Evolutionary conservation across 2,329 filamentous ascomycete species (phyloP), one percentile per base, ranked within the genome.

Genomic region (Fusarium sp.): DNA sequence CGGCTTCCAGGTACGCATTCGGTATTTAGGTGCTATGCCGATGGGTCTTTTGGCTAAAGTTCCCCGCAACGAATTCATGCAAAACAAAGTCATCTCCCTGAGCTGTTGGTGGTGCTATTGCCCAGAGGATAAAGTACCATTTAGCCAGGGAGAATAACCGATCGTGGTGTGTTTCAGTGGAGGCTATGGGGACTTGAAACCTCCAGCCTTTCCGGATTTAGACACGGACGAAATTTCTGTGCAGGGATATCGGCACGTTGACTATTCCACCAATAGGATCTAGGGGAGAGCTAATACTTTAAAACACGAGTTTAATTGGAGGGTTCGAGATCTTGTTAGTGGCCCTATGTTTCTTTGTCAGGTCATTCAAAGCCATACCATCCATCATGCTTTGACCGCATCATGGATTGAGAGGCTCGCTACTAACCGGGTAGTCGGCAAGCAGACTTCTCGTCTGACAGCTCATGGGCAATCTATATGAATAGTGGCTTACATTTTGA

Each of bases 151-250:
- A 37, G 20, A 54, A 54, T 54, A 54, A 18, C 51, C 51, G 31
- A 54, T 39, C 51, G 42, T 54, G 50, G 51, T 29, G 42, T 54
- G 42, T 31, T 54, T 59, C 56, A 59, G 56, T 49, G 56, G 49
- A 18, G 49, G 45, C 46, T 14, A 36, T 11, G 31, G 17, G 21
- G 53, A 17, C 33, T 35, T 59, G 56, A 59, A 59, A 59, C 53
- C 53, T 49, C 53, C 9, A 41, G 17, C 56, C 56, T 59, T 59
- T 20, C 56, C 56, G 14, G 3, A 29, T 59, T n/a, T 6, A 15
- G 53, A 31, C 13, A 25, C 56, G 21, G 53, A 58, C 27, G 27
- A 49, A 39, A 21, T 42, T 29, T 11, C 33, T 9, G n/a, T 2
- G 15, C 14, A 41, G 33, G 15, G 15, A 17, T 18, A 11, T 20